Base-by-base conservation (phyloP, 176 grass and related monocot genomes). In the Dactylis glomerata region DNA sequence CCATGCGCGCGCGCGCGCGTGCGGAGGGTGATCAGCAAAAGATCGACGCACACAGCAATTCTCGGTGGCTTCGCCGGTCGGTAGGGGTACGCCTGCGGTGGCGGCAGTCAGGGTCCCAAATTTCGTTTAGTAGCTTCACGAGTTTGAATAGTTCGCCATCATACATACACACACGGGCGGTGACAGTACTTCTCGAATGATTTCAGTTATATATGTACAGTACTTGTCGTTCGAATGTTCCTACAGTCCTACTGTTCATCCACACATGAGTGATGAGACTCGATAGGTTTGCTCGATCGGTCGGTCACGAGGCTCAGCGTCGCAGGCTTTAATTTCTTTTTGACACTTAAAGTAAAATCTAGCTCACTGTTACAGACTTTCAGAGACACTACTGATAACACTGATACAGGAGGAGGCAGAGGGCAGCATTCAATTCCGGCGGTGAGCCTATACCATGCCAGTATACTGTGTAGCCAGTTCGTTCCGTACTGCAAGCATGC, bases 371-470 rank as follows among this genome's bases (percentile, higher is more conserved):
- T 10, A 22, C n/a, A 17, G n/a, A 15, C 20, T 37, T 24, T 77
- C 32, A 26, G 50, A n/a, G 10, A 38, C 5, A 70, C 64, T 38
- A 13, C 42, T 7, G 1, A 8, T 62, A 31, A 22, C 45, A 36
- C 14, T 6, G 30, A 26, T 23, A 81, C 49, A 14, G 15, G 30
- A 2, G 24, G 8, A 46, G 2, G 46, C 65, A 9, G 17, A 32
- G 24, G 27, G 5, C 17, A 2, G 10, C 58, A 68, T 85, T 78
- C 62, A 70, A 78, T 69, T 23, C 63, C 47, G 31, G 83, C 83
- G 83, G 75, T 78, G 74, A 78, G 26, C 30, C 24, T 9, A 14
- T 56, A 45, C 54, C 1, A 20, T 54, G 32, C n/a, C 19, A 40
- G n/a, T 11, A 30, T 15, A 13, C 0, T 23, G 36, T 41, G 67